These are phyloP conservation scores for Smittium culicis DNA, from an alignment of 371 early-diverging fungal genomes.

Conservation along the genomic window DNA sequence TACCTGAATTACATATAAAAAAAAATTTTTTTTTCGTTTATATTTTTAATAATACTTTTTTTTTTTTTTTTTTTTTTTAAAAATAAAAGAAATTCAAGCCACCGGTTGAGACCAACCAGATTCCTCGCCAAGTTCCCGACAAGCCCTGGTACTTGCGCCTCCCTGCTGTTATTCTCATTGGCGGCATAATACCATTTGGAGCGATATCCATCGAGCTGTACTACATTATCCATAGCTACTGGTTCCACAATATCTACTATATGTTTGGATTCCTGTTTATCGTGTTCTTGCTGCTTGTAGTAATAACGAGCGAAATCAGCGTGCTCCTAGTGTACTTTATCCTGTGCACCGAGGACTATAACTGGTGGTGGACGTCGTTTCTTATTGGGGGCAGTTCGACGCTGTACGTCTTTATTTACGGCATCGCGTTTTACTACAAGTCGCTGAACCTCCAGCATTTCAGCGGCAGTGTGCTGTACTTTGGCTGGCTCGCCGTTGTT, in stretches of 20 bases:
- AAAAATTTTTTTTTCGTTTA: too few relatives aligned
- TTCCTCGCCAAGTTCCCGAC: slow-evolving; percentile 85
- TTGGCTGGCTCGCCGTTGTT: slow-evolving; percentile 78
- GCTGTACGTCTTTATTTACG: slow-evolving; percentile 76
- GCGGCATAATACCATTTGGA: slow-evolving; percentile 77
- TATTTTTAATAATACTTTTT: background rate
- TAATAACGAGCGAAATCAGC: slow-evolving; percentile 76
- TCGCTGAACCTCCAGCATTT: slow-evolving; percentile 53
- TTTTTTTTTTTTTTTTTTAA: background rate
- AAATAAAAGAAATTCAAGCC: slow-evolving; percentile 42
- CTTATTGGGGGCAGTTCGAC: slow-evolving; percentile 74
- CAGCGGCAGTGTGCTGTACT: slow-evolving; percentile 70
- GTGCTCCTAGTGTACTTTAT: slow-evolving; percentile 81
- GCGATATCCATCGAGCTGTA: slow-evolving; percentile 78
- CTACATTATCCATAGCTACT: slow-evolving; percentile 73
- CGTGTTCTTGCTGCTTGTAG: slow-evolving; percentile 57
- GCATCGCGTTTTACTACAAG: slow-evolving; percentile 60
- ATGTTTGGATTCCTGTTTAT: slow-evolving; percentile 75
- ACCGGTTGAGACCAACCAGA: slow-evolving; percentile 82
- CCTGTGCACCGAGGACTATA: slow-evolving; percentile 81
- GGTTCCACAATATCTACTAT: slow-evolving; percentile 73
- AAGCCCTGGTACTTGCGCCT: slow-evolving; percentile 59
- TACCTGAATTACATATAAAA: too few relatives aligned
- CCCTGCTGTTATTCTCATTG: slow-evolving; percentile 61
- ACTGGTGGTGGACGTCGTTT: slow-evolving; percentile 92